Evolutionary conservation across 1,139 yeast genomes (phyloP).

Genomic region (Saccharomyces hybrid): DNA sequence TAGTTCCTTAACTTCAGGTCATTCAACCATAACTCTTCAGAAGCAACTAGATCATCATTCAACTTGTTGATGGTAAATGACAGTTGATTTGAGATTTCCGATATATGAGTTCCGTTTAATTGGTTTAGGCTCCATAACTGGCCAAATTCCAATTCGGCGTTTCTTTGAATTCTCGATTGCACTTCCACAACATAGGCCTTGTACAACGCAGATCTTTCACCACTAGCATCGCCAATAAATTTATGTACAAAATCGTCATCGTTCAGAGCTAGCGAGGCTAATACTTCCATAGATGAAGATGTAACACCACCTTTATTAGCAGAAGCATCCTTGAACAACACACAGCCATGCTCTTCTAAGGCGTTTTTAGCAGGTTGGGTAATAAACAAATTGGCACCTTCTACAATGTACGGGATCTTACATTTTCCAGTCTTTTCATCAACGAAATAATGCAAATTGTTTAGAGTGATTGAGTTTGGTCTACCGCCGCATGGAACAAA

Average conservation of each 20-base stretch:
- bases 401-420: slow-evolving; percentile 81
- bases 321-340: slow-evolving; percentile 91
- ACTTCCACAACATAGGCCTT: slow-evolving; percentile 75
- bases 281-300: slow-evolving; percentile 89
- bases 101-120: slow-evolving; percentile 58
- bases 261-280: slow-evolving; percentile 87
- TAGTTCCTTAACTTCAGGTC: slow-evolving; percentile 72
- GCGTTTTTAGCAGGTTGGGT: slow-evolving; percentile 89
- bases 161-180: slow-evolving; percentile 63
- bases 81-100: slow-evolving; percentile 76
- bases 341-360: slow-evolving; percentile 78
- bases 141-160: slow-evolving; percentile 81
- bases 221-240: slow-evolving; percentile 35
- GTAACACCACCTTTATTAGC: slow-evolving; percentile 99
- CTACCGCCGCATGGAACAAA: slow-evolving; percentile 99
- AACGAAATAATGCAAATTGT: slow-evolving; percentile 67
- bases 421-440: slow-evolving; percentile 71
- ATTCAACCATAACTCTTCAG: slow-evolving; percentile 79
- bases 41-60: slow-evolving; percentile 79
- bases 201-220: slow-evolving; percentile 61
- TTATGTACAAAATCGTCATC: slow-evolving; percentile 71
- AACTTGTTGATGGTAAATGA: slow-evolving; percentile 83
- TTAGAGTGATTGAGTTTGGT: slow-evolving; percentile 90
- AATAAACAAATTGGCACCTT: slow-evolving; percentile 93
- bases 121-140: slow-evolving; percentile 76